Base-by-base conservation (phyloP, 2,329 filamentous ascomycete species). In the Hypoxylon sp. region DNA sequence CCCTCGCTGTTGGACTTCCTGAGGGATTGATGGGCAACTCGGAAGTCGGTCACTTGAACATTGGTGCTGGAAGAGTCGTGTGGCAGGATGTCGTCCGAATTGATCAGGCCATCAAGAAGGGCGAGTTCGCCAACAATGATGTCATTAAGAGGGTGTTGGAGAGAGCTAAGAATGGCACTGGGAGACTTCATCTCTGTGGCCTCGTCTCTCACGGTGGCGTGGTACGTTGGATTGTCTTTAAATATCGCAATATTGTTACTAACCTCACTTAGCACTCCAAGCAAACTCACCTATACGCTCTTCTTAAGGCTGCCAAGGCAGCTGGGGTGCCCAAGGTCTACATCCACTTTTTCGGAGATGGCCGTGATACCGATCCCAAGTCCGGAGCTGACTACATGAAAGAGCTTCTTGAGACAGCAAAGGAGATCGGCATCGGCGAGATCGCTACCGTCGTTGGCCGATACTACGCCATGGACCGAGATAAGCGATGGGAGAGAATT, bases 21-120 rank as follows among this genome's bases (percentile, higher is more conserved):
- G 94, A 99, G 80, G 96, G 96, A 65, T 86, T 99, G 73, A 99
- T 99, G 96, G 96, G 96, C 73, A 99, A 99, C 86, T 97, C 93
- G 75, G 96, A 99, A 82, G 96, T 99, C 80, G 96, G 96, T 69
- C 96, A 99, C 82, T 83, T 99, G 84, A 99, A 99, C 87, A 98
- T 99, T 80, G 96, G 96, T 76, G 96, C 96, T 65, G 96, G 96
- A 64, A 89, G 96, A 77, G 96, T 99, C 68, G 96, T 99, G 76
- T 99, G 96, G 96, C 96, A 99, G 82, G 95, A 96, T 80, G 93
- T 97, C 72, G 96, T 99, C 73, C 92, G 96, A 76, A 99, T 99
- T 82, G 96, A 98, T 81, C 91, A 91, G 83, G 91, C 92, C 45
- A 91, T 97, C 84, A 96, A 95, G 87, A 93, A 94, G 76, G 89